Base-by-base conservation (phyloP, 257 asterid species). In the Avicennia marina region DNA sequence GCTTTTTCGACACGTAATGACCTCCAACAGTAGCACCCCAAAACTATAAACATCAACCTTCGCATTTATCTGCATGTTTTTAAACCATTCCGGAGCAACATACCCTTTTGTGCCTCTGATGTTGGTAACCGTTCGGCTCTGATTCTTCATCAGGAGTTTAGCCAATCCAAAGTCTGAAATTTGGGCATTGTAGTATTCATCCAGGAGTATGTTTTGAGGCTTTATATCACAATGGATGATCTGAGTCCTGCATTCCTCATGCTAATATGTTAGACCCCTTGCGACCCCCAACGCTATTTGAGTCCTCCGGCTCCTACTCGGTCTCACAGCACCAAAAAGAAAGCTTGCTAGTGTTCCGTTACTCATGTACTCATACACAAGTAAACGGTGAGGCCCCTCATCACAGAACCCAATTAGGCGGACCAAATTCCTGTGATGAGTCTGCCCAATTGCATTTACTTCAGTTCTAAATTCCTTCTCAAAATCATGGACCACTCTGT, bases 31-130 rank as follows among this genome's bases (percentile, higher is more conserved):
- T 53, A 81, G 31, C 19, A 85, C 83, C 0, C 90, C 85, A 10
- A 79, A 78, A 56, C 87, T 81, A 25, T 84, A 81, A 2, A 81
- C 94, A 59, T 75, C 94, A 0, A 70, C 86, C 49, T 76, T 84
- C 1, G 33, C 71, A 0, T 66, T 78, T n/a, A 84, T 26, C 50
- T 49, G 69, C 8, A 36, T 70, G 72, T 84, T 78, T 56, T 79
- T 67, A 38, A 73, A 74, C 89, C 89, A 78, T 32, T 81, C 86
- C 0, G 86, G 94, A 11, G 81, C 94, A 6, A 83, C 82, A 25
- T 83, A 80, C 3, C 93, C 86, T 50, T 71, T 80, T 8, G 82
- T 81, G 7, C 89, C 89, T 45, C 89, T 63, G 22, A 76, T 69
- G 3, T 61, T 54, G 0, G 86, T 78, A 2, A 19, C 1, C 0